Base-by-base conservation (phyloP, 768 basidiomycete genomes). In the Tylopilus balloui region DNA sequence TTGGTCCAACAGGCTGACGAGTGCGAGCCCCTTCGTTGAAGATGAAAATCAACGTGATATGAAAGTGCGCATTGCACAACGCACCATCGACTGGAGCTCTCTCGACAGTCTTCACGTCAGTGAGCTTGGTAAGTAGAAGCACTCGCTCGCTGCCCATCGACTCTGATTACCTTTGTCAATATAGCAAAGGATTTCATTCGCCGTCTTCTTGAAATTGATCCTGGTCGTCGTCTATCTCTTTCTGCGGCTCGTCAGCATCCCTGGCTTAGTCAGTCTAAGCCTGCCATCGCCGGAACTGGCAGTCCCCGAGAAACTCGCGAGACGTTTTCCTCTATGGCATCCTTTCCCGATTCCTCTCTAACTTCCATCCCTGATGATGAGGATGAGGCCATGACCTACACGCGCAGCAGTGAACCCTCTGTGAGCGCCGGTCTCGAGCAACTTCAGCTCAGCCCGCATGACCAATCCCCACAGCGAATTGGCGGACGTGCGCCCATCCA, bases 1-100 rank as follows among this genome's bases (percentile, higher is more conserved):
- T 37, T 25, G 28, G n/a, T 37, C 36, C 39, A 48, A 58, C 54
- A 90, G 88, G 88, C 66, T 93, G 35, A 84, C 87, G 0, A 85
- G 87, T 62, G 61, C 80, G 0, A 80, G 76, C 28, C 92, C 93
- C 0, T 95, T 97, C 69, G 73, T 86, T 29, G 90, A 93, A 54
- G 81, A 89, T 29, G 80, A 80, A n/a, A 69, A 68, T 32, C 71
- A 76, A 23, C 68, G 71, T 3, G 81, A 83, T 45, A 72, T 93
- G 34, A 78, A 79, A 41, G 70, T 77, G 40, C 79, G 85, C 6
- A 83, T 89, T 42, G 62, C 71, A 3, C 68, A 69, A 19, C 81
- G 88, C 3, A 64, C 47, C 3, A 77, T 91, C 32, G 84, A 92
- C 50, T 88, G 86, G 81, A 51, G 58, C 1, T 57, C 67, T 15